Evolutionary conservation across 176 grass and related monocot genomes (phyloP), one percentile per base, ranked within the genome.

Genomic region (Triticum turgidum): DNA sequence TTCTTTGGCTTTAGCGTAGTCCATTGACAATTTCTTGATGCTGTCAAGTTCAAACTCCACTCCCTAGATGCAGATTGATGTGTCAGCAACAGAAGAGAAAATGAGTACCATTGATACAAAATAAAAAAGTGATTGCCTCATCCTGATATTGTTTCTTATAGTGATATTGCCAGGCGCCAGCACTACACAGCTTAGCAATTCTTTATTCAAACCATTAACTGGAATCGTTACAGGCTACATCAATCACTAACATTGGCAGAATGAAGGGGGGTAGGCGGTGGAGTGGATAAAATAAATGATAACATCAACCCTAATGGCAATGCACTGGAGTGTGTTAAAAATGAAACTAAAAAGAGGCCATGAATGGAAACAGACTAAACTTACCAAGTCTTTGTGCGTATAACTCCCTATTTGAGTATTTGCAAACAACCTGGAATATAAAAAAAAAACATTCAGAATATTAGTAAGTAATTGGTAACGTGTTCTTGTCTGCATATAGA

Each of bases 1-100:
- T 91, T 93, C 77, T 78, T 97, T 97, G 18, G 92, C 92, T 87
- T 90, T 78, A 38, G 79, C 92, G 69, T 97, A 97, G 69, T 91
- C 92, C 7, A n/a, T 77, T 34, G 90, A 91, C 73, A 92, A 86
- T 78, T 94, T 94, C 81, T 92, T 89, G 74, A 94, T 83, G 77
- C 35, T 92, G 87, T 68, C 81, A 71, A 92, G 82, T 75, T 97
- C 90, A 82, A 94, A 63, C 82, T 94, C 92, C 4, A 4, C 65
- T 39, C 90, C 88, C 94, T 97, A 52, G 67, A 91, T 5, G 70
- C 14, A 91, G 73, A 81, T 81, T 72, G 49, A 83, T 67, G 62
- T 70, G 37, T 86, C 32, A 88, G 56, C 34, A 65, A 69, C 24
- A 80, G 13, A 68, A 74, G 25, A 8, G 7, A 39, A 30, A 22